Evolutionary conservation across 2,329 filamentous ascomycete species (phyloP).

Genomic region (Fusarium sp.): DNA sequence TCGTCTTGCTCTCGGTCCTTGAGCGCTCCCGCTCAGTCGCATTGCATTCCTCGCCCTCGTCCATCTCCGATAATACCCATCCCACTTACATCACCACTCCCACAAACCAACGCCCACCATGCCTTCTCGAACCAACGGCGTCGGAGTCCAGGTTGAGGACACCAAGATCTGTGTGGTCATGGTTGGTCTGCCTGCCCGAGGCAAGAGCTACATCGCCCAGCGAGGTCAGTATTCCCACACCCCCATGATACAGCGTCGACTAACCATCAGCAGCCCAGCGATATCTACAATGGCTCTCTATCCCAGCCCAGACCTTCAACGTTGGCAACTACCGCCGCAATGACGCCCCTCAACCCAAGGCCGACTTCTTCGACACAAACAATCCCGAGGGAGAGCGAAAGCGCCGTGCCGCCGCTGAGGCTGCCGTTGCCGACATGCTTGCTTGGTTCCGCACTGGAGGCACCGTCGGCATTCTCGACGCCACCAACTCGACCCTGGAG

Average conservation of each 20-base stretch:
- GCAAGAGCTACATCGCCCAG: conserved; percentile 97
- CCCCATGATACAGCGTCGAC: not conserved
- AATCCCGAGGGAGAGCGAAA: conserved; percentile 92
- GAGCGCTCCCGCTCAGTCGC: conserved; percentile 28
- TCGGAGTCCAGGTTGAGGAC: conserved; percentile 90
- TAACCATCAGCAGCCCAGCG: conserved; percentile 70
- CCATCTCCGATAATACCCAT: conserved; percentile 1
- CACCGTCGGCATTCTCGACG: conserved; percentile 92
- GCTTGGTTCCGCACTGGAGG: conserved; percentile 88
- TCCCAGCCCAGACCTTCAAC: conserved; percentile 95
- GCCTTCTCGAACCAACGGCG: conserved; percentile 69
- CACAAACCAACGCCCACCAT: conserved; percentile 46
- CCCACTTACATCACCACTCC: not conserved
- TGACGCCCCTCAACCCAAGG: conserved; percentile 88
- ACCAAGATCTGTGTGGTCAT: conserved; percentile 98
- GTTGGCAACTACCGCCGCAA: conserved; percentile 95
- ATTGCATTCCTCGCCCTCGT: conserved; percentile 22
- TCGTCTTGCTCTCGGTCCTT: conserved; percentile 18
- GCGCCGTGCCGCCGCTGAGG: conserved; percentile 88
- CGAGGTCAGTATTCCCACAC: conserved; percentile 74
- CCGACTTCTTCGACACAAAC: conserved; percentile 93
- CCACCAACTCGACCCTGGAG: conserved; percentile 94
- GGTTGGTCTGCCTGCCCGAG: conserved; percentile 94
- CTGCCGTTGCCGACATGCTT: conserved; percentile 93
- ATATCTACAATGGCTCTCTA: conserved; percentile 96